Percentiles rank a stretch among this genome's conserved stretches.
Evolutionary conservation across 2,329 filamentous ascomycete species (phyloP).

Genomic region (Apiospora hydei): DNA sequence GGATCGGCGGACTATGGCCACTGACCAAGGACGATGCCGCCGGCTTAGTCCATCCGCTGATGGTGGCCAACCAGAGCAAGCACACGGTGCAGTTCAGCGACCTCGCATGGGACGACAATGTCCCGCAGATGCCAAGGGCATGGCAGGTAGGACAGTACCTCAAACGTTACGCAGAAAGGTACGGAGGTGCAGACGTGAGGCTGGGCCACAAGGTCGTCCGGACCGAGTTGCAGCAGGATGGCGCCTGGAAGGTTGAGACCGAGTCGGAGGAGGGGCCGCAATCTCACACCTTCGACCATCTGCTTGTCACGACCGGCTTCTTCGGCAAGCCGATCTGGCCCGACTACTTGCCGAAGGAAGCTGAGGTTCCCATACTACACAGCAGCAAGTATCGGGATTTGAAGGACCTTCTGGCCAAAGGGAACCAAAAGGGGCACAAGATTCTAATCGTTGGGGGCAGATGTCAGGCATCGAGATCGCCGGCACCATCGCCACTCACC

Average conservation of each 20-base stretch:
- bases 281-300: conserved; percentile 69
- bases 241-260: conserved; percentile 51
- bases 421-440: conserved; percentile 55
- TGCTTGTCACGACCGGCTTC: conserved; percentile 79
- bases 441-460: conserved; percentile 81
- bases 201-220: conserved; percentile 56
- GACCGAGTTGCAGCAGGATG: conserved; percentile 44
- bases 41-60: conserved; percentile 69
- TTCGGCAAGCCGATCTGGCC: conserved; percentile 70
- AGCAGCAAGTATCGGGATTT: conserved; percentile 72
- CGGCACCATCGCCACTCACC: conserved; percentile 72
- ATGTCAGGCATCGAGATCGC: conserved; percentile 85
- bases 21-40: conserved; percentile 53
- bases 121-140: conserved; percentile 74
- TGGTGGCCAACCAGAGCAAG: conserved; percentile 77
- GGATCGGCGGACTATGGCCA: conserved; percentile 83
- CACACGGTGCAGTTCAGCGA: conserved; percentile 80
- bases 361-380: conserved; percentile 64
- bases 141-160: conserved; percentile 81
- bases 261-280: conserved; percentile 45
- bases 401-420: conserved; percentile 52
- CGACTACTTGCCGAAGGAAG: conserved; percentile 45
- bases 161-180: conserved; percentile 66
- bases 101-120: conserved; percentile 69
- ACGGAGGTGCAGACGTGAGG: conserved; percentile 55